Base-by-base conservation (phyloP, 306 rosid species). In the Coriaria nepalensis region DNA sequence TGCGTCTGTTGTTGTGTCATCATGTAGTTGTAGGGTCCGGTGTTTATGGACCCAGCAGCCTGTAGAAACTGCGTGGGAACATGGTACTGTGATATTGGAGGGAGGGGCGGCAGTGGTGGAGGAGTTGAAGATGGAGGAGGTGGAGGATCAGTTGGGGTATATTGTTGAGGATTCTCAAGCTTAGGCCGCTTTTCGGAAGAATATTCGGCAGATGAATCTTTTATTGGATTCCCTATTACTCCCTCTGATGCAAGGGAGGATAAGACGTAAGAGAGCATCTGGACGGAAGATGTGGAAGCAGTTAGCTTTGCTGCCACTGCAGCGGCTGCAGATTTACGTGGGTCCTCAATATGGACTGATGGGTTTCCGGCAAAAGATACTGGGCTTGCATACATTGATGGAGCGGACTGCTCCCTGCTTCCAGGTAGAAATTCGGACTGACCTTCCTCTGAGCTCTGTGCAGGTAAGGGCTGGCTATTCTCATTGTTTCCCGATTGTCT, bases 241-340 rank as follows among this genome's bases (percentile, higher is more conserved):
- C 98, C 94, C 73, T 90, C 98, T 9, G 98, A 90, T 37, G 98
- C 96, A 47, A 90, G 63, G 35, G 98, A 85, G 55, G 98, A 90
- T 15, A 90, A 75, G 70, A 85, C 98, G 63, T 69, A 90, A 13
- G 98, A 79, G 50, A 90, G 86, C 98, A 90, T 82, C 70, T 90
- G 79, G 9, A 78, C 95, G 0, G 98, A 90, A 62, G 95, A 85
- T 33, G 95, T 85, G 4, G 98, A 90, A 12, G 94, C 95, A 2
- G 98, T 79, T 45, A 90, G 78, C 70, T 90, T 85, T 11, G 98
- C 98, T 5, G 98, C 98, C 66, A 90, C 94, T 10, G 96, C 98
- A 34, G 98, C 98, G 32, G 98, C 98, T 9, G 96, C 98, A 50
- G 98, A 84, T 66, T 81, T 90, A 53, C 81, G 90, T 2, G 84